Conservation (phyloP, 805 yeast species). For the Clavispora fructus region DNA sequence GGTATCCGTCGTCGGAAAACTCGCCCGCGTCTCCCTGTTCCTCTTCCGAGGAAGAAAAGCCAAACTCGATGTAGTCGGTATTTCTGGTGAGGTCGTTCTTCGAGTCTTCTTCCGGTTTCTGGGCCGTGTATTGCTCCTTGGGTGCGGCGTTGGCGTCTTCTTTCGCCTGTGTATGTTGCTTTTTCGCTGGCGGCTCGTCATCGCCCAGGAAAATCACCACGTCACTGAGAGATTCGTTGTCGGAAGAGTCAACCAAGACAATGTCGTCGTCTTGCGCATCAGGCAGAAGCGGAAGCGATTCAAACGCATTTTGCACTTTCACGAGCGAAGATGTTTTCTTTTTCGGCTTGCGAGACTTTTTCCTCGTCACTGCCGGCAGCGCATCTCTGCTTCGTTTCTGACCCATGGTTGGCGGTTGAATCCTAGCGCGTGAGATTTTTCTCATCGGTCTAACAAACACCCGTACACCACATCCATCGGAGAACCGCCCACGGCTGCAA, state of each 20-base stretch:
- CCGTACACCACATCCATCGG: constrained; percentile 1
- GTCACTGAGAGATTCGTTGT: constrained; percentile 15
- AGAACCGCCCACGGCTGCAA: no score
- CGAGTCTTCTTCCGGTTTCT: constrained; percentile 4
- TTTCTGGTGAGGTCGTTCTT: constrained; percentile 39
- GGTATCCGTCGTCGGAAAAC: constrained; percentile 27
- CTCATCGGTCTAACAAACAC: not conserved
- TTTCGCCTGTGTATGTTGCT: constrained; percentile 4
- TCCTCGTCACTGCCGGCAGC: constrained; percentile 2
- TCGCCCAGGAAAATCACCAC: constrained; percentile 21
- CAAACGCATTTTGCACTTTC: constrained; percentile 1
- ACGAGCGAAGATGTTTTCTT: not conserved
- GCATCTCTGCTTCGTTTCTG: constrained; percentile 6
- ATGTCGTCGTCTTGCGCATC: constrained; percentile 24
- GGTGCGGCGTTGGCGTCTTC: constrained; percentile 1
- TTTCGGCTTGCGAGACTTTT: constrained; percentile 1
- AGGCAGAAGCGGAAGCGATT: constrained; percentile 11
- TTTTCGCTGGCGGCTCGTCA: constrained; percentile 3
- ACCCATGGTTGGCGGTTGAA: constrained; percentile 4
- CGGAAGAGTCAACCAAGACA: constrained; percentile 27
- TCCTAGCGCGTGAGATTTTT: not conserved
- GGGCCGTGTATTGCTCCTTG: constrained; percentile 4
- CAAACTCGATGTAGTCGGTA: constrained; percentile 54
- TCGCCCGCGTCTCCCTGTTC: constrained; percentile 19
- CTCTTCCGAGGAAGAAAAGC: constrained; percentile 42